Conservation (phyloP, 225 moss, liverwort and hornwort species). For the Thuidium tamariscinum region DNA sequence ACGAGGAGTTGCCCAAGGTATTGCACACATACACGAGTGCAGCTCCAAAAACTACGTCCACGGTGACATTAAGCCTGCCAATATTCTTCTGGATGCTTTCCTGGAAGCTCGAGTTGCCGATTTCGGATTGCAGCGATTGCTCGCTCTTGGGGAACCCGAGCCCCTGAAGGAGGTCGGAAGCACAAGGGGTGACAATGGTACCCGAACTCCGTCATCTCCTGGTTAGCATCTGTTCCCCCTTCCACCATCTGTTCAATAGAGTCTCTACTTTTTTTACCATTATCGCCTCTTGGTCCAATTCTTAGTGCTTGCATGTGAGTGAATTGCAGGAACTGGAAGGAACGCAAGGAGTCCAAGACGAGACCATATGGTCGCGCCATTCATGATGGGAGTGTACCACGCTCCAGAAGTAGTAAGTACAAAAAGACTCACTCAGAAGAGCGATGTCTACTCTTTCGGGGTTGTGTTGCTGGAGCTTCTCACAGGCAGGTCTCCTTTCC, state of each 20-base stretch:
- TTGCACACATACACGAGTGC: conserved; percentile 53
- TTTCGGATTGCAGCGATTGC: conserved; percentile 65
- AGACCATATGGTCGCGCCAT: not conserved
- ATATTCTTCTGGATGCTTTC: conserved; percentile 38
- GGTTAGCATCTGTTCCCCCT: not conserved
- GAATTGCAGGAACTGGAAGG: not conserved
- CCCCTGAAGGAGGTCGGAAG: conserved; percentile 9
- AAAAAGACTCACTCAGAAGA: conserved; percentile 38
- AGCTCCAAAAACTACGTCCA: conserved; percentile 30
- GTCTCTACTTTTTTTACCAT: not conserved
- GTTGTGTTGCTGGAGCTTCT: conserved; percentile 65
- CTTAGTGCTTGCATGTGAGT: not conserved
- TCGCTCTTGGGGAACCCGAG: conserved; percentile 23
- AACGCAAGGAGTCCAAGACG: conserved; percentile 5
- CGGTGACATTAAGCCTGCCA: conserved; percentile 33
- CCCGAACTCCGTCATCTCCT: not conserved
- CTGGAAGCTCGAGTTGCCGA: conserved; percentile 37
- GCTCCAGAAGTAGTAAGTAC: conserved; percentile 24
- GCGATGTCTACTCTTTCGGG: conserved; percentile 64
- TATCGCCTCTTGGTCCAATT: not conserved
- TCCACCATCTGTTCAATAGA: not conserved
- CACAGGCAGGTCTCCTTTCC: conserved; percentile 51
- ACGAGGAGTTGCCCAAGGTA: conserved; percentile 33
- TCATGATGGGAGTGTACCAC: conserved; percentile 25
- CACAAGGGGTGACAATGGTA: not conserved